Base-by-base conservation (phyloP, 2,329 filamentous ascomycete genomes). In the Hansfordia pulvinata region DNA sequence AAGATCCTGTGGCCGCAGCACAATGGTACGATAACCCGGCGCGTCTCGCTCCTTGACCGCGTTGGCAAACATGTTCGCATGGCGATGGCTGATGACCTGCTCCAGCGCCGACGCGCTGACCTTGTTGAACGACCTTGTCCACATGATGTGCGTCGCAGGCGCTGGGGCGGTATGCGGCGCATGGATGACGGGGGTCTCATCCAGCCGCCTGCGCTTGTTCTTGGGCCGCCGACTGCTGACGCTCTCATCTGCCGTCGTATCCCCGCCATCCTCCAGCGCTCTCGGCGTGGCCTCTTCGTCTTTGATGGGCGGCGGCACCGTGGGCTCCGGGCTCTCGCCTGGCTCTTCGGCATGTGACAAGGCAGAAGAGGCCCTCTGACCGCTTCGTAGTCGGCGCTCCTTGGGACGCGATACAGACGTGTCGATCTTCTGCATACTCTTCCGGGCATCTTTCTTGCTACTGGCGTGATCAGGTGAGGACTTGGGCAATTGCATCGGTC, bases 11-110 rank as follows among this genome's bases (percentile, higher is more conserved):
- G 81, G 76, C 25, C 76, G 72, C 29, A 80, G 63, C 20, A 88
- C 76, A 27, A 85, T 68, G 35, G 73, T 70, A 34, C 68, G 71
- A 43, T 88, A 88, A 5, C 78, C 78, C 1, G 80, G 80, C 0
- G 80, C 81, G 40, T 83, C 76, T 19, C 69, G 69, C 36, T 84
- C 77, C 8, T 78, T 76, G 25, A 88, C 65, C 2, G 77, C 75
- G 29, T 76, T 75, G 16, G 77, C 75, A 44, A 88, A 88, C 52
- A 83, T 82, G 37, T 81, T 83, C 23, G 79, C 81, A 38, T 80
- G 71, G 18, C 79, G 76, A 46, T 86, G 80, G 28, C 74, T 78
- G 14, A 73, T 70, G 32, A 86, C 80, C 40, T 83, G 75, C 43
- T 85, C 80, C 35, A 86, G 62, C 9, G 81, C 74, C 4, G 76